Evolutionary conservation across 2,329 filamentous ascomycete species (phyloP).

Genomic region (Aspergillus ruber): DNA sequence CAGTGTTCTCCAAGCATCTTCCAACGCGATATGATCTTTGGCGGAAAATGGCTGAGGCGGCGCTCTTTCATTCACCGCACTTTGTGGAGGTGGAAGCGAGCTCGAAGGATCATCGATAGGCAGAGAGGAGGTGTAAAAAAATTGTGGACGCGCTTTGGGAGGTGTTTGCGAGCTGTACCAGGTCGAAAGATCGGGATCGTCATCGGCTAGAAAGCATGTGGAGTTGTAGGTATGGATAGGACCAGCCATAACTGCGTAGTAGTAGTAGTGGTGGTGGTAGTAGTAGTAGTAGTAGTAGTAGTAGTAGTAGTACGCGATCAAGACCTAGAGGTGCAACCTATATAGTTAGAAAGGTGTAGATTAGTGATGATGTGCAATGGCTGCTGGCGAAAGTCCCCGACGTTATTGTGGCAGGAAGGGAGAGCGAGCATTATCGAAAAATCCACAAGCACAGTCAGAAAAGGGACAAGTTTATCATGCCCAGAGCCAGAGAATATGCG

Average conservation of each 20-base stretch:
- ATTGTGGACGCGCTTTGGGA: constrained; percentile 58
- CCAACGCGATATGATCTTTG: constrained; percentile 72
- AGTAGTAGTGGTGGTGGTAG: too few species aligned
- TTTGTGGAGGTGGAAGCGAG: constrained; percentile 49
- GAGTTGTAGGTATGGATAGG: constrained; percentile 54
- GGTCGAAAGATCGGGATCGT: constrained; percentile 26
- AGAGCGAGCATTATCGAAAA: neutral
- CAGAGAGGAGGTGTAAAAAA: constrained; percentile 77
- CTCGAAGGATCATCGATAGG: constrained; percentile 87
- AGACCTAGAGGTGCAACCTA: neutral
- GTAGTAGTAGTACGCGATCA: neutral
- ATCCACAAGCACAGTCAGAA: neutral
- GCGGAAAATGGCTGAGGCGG: constrained; percentile 70
- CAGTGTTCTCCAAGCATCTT: constrained; percentile 68
- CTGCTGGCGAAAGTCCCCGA: neutral
- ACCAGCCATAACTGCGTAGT: constrained; percentile 28
- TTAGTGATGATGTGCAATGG: neutral
- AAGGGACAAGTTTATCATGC: neutral
- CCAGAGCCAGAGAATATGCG: neutral
- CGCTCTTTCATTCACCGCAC: constrained; percentile 48
- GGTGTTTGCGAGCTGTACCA: constrained; percentile 44
- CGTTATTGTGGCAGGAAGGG: neutral
- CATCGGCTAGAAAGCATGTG: constrained; percentile 47
- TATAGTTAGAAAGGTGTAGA: neutral
- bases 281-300: too few species aligned